Base-by-base conservation (phyloP, 225 moss, liverwort and hornwort species). In the Physcomitrium patens region DNA sequence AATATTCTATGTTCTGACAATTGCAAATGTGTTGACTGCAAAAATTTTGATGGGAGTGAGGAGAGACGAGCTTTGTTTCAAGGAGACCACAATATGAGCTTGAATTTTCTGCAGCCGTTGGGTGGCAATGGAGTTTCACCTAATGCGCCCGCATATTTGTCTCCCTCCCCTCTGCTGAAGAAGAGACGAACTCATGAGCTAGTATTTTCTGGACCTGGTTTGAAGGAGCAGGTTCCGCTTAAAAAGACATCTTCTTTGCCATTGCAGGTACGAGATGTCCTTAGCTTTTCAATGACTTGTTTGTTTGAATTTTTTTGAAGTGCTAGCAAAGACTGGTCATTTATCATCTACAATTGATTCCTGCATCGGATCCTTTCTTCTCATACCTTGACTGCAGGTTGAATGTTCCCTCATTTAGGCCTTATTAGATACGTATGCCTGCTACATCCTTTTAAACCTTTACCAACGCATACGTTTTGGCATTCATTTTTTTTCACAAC, bases 31-130 rank as follows among this genome's bases (percentile, higher is more conserved):
- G 77, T 85, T 43, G 87, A 87, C 80, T 87, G 85, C 76, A 87
- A 87, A 59, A 87, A 87, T 47, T 87, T 87, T 49, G 87, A 87
- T 63, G 87, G 87, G 17, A 87, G 87, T 68, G 87, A 87, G 76
- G 87, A 85, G 69, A 84, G 87, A 57, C 78, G 84, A 74, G 87
- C 87, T 17, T 83, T 87, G 31, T 87, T 87, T 74, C 87, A 84
- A 66, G 82, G 85, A 52, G 87, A 87, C 44, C 87, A 87, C 49
- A 78, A 61, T 52, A 70, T 84, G 73, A 81, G 74, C 74, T 62
- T 82, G 54, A 82, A 43, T 62, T 87, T 76, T 62, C 77, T 87
- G 85, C 79, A 85, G 57, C 72, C 80, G 52, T 69, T 81, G 68
- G 77, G 76, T 67, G 71, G 66, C 28, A 85, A 63, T 79, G 87